Base-by-base conservation (phyloP, 2,329 filamentous ascomycete genomes). In the Aspergillus amoenus region DNA sequence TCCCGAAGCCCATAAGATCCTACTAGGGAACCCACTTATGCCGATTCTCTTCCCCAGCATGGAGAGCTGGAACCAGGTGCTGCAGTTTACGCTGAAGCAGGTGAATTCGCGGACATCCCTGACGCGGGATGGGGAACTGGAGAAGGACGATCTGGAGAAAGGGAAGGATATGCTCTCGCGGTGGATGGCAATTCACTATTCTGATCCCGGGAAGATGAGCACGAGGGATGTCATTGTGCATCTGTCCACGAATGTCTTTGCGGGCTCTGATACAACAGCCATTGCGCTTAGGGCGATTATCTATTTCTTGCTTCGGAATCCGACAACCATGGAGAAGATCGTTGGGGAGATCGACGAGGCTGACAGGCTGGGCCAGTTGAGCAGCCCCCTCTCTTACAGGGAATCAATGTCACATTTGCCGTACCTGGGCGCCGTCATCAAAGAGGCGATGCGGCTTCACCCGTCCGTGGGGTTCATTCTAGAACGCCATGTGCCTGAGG, bases 371-470 rank as follows among this genome's bases (percentile, higher is more conserved):
- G 84, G 83, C 0, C 82, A 82, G 0, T 24, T 52, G 27, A 42
- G 40, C 9, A 37, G 17, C 9, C 41, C 30, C 4, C 45, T 52
- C 41, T 52, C 50, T 17, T 52, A 52, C 40, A 32, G 24, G 8
- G 73, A 74, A 12, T 50, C 47, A 6, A 22, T 80, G 52, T 6
- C 80, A 86, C 4, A 82, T 54, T 79, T 94, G 2, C 84, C 85
- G 0, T 94, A 93, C 70, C 83, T 94, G 5, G 88, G 92, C 66
- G 90, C 89, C 3, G 87, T 86, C 55, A 82, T 93, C 65, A 90
- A 93, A 67, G 90, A 94, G 71, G 84, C 87, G 3, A 90, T 93
- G 76, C 83, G 89, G 11, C 71, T 91, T 64, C 88, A 93, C 68
- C 90, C 90, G 0, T 88, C 89, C 0, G 82, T 88, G 0, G 89